phyloP scores from a whole-genome alignment of 2,329 filamentous ascomycete genomes.

The Plenodomus tracheiphilus region DNA sequence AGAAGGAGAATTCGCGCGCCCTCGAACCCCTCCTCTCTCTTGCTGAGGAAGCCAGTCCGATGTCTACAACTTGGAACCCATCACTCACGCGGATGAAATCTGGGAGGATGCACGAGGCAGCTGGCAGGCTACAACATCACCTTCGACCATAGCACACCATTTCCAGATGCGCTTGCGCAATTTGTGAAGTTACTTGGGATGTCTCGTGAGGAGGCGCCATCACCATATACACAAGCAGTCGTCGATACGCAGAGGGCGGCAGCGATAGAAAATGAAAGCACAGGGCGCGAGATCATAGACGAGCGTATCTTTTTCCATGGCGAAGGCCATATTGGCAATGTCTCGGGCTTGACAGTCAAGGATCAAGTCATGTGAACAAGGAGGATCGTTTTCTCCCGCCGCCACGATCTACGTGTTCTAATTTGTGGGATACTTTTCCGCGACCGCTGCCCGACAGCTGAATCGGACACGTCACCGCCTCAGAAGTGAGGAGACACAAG shows the following conservation, averaged over 20 bases:
- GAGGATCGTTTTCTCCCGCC: conserved; percentile 6
- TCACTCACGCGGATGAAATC: conserved; percentile 13
- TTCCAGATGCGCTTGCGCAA: conserved; percentile 10
- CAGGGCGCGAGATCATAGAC: conserved; percentile 13
- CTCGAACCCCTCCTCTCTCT: conserved; percentile 12
- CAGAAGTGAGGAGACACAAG: conserved; percentile 11
- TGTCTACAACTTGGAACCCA: conserved; percentile 12
- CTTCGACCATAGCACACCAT: conserved; percentile 4
- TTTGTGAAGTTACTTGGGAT: conserved; percentile 10
- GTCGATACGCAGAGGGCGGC: conserved; percentile 13
- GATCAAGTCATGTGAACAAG: conserved; percentile 14
- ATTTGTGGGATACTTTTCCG: conserved; percentile 10
- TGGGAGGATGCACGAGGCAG: conserved; percentile 8
- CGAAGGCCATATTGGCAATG: conserved; percentile 6
- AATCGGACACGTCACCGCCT: conserved; percentile 16
- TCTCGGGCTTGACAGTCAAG: conserved; percentile 14
- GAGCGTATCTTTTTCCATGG: conserved; percentile 15
- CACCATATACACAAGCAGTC: conserved; percentile 15
- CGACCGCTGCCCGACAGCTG: conserved; percentile 18
- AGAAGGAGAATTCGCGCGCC: conserved; percentile 13
- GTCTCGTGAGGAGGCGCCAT: conserved; percentile 11
- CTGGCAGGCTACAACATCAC: conserved; percentile 16
- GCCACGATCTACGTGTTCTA: conserved; percentile 10
- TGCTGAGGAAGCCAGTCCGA: conserved; percentile 3
- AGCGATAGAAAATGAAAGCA: conserved; percentile 15